Base-by-base conservation (phyloP, 1,284 basidiomycete species). In the Athelia sp. region DNA sequence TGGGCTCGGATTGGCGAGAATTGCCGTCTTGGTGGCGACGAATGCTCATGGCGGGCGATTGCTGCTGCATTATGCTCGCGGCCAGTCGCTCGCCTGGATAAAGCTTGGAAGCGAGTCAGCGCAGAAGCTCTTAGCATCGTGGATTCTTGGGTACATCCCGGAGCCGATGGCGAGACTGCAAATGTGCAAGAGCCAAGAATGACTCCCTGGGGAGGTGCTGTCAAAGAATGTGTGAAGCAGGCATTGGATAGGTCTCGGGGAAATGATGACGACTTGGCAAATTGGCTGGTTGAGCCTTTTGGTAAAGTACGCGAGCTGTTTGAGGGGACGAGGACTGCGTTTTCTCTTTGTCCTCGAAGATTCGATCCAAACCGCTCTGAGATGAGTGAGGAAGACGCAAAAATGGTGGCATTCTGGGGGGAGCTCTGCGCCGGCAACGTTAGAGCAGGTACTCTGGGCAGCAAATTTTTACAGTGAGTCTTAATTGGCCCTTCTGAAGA, bases 1-100 rank as follows among this genome's bases (percentile, higher is more conserved):
- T 91, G 89, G 88, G 76, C 78, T 4, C 71, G 75, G 46, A 70
- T 90, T 2, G 89, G 81, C 2, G 89, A 91, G 57, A 60, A 82
- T 36, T 85, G 85, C 50, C 74, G 87, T 3, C 59, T 72, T 18
- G 71, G 70, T 2, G 87, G 89, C 0, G 88, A 91, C 55, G 83
- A 85, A 55, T 85, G 83, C 56, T 81, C 86, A 4, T 91, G 86
- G 85, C 75, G 71, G 17, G 87, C 87, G 2, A 83, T 91, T 49
- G 67, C 68, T 26, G 72, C 74, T 15, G 89, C 83, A 4, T 60
- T 91, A 13, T 87, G 82, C 53, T 81, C 82, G 14, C 71, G 81
- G 23, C 84, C 89, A 8, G 73, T 91, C 22, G 85, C 87, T 10
- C 70, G 89, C 23, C 62, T 91, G 46, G 84, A 83, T 47, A 88